These are phyloP conservation scores for Macrophomina phaseolina DNA, from an alignment of 2,329 filamentous ascomycete genomes.

Conservation along the genomic window DNA sequence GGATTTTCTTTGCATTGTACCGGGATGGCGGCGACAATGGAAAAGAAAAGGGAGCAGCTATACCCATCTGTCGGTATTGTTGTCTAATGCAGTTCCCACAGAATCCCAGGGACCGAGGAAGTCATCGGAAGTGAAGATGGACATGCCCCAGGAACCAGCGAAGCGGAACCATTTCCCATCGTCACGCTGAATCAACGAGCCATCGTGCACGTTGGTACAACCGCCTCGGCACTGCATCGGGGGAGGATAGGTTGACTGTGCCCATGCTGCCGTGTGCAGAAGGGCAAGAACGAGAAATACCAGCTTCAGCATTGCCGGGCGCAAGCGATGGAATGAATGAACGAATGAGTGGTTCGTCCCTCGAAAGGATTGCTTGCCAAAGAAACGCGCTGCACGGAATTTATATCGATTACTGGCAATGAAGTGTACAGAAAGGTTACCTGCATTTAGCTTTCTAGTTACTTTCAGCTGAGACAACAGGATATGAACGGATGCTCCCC, in stretches of 20 bases:
- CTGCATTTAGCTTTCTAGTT: too few species aligned
- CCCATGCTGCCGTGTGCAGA: background rate
- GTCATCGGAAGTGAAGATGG: conserved; percentile 51
- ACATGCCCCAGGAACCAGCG: conserved; percentile 54
- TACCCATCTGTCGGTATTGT: conserved; percentile 57
- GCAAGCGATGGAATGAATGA: background rate
- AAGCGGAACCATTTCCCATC: conserved; percentile 57
- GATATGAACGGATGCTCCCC: too few species aligned
- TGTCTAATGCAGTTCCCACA: conserved; percentile 50
- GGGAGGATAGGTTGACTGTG: conserved; percentile 31
- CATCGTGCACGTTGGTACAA: conserved; percentile 53
- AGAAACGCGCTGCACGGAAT: too few species aligned
- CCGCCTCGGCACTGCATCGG: conserved; percentile 47
- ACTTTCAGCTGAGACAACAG: background rate
- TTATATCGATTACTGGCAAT: too few species aligned
- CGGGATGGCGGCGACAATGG: background rate
- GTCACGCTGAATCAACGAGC: conserved; percentile 50
- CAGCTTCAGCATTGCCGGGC: background rate
- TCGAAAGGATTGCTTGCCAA: too few species aligned
- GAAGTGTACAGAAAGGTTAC: too few species aligned
- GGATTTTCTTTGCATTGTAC: background rate
- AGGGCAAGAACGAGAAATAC: background rate
- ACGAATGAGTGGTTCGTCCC: background rate
- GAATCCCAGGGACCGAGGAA: conserved; percentile 56
- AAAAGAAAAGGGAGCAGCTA: background rate